These are phyloP conservation scores for Prosopis cineraria DNA, from an alignment of 306 rosid genomes.

Conservation along the genomic window DNA sequence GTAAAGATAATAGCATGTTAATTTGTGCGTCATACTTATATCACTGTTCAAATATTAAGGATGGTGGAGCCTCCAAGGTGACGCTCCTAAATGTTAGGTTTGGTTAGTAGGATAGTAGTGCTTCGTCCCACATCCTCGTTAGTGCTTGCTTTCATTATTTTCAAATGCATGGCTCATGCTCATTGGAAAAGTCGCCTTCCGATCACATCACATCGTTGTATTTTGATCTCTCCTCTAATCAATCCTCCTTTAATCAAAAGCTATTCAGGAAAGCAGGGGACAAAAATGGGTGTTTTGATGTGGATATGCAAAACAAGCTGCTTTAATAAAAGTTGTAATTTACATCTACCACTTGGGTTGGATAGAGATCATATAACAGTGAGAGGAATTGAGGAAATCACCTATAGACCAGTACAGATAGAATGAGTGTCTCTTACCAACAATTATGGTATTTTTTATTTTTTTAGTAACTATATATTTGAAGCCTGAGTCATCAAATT, in stretches of 20 bases:
- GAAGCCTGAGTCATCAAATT: neutral
- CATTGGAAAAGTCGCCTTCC: neutral
- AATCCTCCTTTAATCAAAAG: neutral
- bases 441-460: too few relatives aligned
- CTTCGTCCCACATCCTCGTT: too few relatives aligned
- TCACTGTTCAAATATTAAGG: neutral
- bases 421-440: neutral
- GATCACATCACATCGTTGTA: conserved; percentile 29
- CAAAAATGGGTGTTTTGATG: conserved; percentile 24
- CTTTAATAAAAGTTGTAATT: neutral
- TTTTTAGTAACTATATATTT: neutral
- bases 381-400: neutral
- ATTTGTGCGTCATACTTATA: neutral
- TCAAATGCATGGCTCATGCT: neutral
- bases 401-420: neutral
- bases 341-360: neutral
- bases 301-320: neutral
- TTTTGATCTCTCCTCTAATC: conserved; percentile 18
- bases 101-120: conserved; percentile 4
- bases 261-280: neutral
- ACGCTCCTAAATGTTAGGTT: conserved; percentile 7
- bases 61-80: neutral
- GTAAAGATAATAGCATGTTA: neutral
- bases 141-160: neutral
- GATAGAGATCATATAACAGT: neutral